Percentiles rank a stretch among this genome's conserved stretches.
Evolutionary conservation across 1,284 basidiomycete species (phyloP).

Genomic region (Neonothopanus nambi): DNA sequence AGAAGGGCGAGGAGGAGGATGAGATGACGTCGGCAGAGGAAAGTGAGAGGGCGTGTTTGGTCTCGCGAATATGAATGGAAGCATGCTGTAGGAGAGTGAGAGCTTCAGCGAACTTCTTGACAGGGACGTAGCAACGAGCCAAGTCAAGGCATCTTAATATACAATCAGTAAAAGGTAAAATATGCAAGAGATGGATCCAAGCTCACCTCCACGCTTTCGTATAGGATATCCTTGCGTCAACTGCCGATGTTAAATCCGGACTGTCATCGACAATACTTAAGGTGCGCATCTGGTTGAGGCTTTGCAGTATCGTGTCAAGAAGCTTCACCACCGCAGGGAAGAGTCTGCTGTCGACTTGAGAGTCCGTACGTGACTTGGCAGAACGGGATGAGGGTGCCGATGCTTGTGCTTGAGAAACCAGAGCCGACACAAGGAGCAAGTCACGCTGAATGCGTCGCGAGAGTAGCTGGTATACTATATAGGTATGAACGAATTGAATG

Average conservation of each 20-base stretch:
- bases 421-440: constrained; percentile 73
- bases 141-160: constrained; percentile 66
- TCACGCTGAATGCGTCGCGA: constrained; percentile 87
- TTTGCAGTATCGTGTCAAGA: constrained; percentile 83
- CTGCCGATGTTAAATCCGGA: constrained; percentile 73
- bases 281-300: constrained; percentile 78
- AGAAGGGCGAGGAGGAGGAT: constrained; percentile 48
- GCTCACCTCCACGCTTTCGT: constrained; percentile 73
- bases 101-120: constrained; percentile 72
- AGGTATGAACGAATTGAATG: constrained; percentile 83
- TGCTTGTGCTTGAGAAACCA: constrained; percentile 46
- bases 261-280: constrained; percentile 87
- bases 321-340: constrained; percentile 87
- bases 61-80: constrained; percentile 70
- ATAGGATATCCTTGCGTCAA: constrained; percentile 75
- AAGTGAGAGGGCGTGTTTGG: constrained; percentile 48
- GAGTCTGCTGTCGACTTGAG: constrained; percentile 63
- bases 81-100: constrained; percentile 69
- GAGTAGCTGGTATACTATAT: constrained; percentile 84
- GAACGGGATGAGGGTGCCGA: too few species aligned
- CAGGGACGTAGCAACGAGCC: constrained; percentile 65
- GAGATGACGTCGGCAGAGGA: constrained; percentile 45
- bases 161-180: constrained; percentile 2
- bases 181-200: background rate
- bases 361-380: constrained; percentile 42